These are phyloP conservation scores for Papiliotrema flavescens DNA, from an alignment of 1,284 basidiomycete genomes.

Conservation along the genomic window DNA sequence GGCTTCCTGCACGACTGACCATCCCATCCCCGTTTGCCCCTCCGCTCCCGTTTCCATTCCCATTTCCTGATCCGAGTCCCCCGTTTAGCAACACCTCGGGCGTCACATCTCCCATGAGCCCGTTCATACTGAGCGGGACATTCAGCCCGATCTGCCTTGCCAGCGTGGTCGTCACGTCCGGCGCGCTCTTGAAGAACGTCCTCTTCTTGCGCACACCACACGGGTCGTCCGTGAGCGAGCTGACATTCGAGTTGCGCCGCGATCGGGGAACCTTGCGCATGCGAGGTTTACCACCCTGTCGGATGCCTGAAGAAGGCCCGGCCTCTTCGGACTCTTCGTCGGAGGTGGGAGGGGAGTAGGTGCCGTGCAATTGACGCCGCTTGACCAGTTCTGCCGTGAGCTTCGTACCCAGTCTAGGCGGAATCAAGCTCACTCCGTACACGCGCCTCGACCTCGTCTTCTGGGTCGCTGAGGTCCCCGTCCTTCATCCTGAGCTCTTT, in stretches of 20 bases:
- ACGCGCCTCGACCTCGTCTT: conserved; percentile 45
- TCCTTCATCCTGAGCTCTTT: conserved; percentile 40
- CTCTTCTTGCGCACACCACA: conserved; percentile 8
- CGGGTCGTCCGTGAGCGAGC: not conserved
- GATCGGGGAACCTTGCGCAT: not conserved
- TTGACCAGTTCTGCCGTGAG: conserved; percentile 8
- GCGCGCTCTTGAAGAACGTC: conserved; percentile 4
- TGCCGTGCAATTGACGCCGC: conserved; percentile 7
- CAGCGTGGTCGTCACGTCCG: not conserved
- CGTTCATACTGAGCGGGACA: conserved; percentile 1
- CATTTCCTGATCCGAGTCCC: not conserved
- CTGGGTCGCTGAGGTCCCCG: conserved; percentile 43
- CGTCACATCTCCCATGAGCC: not conserved
- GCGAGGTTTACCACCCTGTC: not conserved
- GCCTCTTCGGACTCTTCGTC: conserved; percentile 20
- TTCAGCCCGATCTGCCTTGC: not conserved
- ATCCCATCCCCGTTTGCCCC: conserved; percentile 2
- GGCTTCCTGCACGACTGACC: conserved; percentile 24
- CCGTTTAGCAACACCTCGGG: not conserved
- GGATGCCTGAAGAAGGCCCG: not conserved
- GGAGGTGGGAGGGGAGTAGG: conserved; percentile 16
- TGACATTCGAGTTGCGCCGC: not conserved
- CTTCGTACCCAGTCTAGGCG: not conserved
- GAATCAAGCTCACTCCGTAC: conserved; percentile 36
- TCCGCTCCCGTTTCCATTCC: not conserved